These are phyloP conservation scores for Sugiyamaella smithiae DNA, from an alignment of 805 yeast genomes.

Conservation along the genomic window DNA sequence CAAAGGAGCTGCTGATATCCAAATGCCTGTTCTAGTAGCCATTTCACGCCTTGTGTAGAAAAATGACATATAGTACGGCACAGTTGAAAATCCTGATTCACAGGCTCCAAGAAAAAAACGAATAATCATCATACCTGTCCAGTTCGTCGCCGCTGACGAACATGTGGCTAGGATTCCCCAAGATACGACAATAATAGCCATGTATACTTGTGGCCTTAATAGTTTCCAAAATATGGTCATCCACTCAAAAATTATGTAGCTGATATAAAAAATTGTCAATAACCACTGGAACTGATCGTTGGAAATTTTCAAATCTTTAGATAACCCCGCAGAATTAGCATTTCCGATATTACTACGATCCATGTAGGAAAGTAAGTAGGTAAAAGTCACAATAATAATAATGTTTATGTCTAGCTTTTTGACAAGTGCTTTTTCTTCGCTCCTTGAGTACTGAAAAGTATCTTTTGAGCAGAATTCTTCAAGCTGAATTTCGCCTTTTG, in stretches of 20 bases:
- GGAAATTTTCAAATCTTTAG: constrained; percentile 39
- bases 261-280: constrained; percentile 46
- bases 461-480: no score
- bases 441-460: not conserved
- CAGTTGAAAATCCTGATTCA: constrained; percentile 52
- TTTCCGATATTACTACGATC: constrained; percentile 50
- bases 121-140: constrained; percentile 43
- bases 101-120: constrained; percentile 51
- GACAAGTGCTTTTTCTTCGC: constrained; percentile 12
- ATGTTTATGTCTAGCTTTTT: constrained; percentile 45
- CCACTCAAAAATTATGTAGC: constrained; percentile 45
- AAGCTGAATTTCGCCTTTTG: no score
- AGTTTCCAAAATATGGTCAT: constrained; percentile 40
- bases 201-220: constrained; percentile 43
- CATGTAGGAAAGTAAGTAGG: constrained; percentile 48
- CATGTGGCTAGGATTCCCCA: constrained; percentile 44
- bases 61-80: constrained; percentile 46
- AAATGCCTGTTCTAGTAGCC: constrained; percentile 46
- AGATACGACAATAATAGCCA: constrained; percentile 44
- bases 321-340: constrained; percentile 48
- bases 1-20: constrained; percentile 51
- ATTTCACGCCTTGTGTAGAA: constrained; percentile 48
- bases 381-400: constrained; percentile 43
- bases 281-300: constrained; percentile 46
- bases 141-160: constrained; percentile 41